Conservation (phyloP, 306 rosid species). For the Malus orientalis region DNA sequence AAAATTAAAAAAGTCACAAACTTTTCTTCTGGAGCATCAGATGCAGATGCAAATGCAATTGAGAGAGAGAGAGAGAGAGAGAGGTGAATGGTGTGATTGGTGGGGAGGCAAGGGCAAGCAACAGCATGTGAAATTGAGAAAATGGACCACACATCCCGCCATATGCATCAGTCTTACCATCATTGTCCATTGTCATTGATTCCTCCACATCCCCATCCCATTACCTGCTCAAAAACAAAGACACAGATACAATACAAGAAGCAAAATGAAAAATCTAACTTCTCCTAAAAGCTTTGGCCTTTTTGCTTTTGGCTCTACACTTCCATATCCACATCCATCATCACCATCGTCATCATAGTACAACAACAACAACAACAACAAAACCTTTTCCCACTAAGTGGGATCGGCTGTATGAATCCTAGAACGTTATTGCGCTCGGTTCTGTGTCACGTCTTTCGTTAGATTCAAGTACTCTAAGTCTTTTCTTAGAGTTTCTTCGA, state of each 20-base stretch:
- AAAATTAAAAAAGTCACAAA: neutral
- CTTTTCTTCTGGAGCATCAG: conserved; percentile 18
- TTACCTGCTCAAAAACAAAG: neutral
- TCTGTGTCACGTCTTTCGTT: too few relatives aligned
- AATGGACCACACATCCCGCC: conserved; percentile 17
- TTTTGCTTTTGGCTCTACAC: neutral
- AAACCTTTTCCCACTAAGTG: too few relatives aligned
- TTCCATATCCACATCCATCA: neutral
- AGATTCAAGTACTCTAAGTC: too few relatives aligned
- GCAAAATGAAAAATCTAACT: neutral
- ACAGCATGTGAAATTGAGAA: conserved; percentile 15
- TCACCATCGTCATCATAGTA: neutral
- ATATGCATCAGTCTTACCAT: conserved; percentile 1
- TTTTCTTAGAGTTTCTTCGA: too few relatives aligned
- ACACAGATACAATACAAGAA: neutral
- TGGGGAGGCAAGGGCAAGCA: neutral
- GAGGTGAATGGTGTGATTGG: neutral
- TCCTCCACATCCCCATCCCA: conserved; percentile 7
- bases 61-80: neutral
- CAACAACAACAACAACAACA: too few relatives aligned
- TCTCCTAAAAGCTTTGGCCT: neutral
- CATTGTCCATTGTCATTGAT: conserved; percentile 15
- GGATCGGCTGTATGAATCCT: too few relatives aligned
- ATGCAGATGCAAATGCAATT: conserved; percentile 12
- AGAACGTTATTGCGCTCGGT: too few relatives aligned